Conservation (phyloP, 208 protist species). For the Leishmania aethiopica region DNA sequence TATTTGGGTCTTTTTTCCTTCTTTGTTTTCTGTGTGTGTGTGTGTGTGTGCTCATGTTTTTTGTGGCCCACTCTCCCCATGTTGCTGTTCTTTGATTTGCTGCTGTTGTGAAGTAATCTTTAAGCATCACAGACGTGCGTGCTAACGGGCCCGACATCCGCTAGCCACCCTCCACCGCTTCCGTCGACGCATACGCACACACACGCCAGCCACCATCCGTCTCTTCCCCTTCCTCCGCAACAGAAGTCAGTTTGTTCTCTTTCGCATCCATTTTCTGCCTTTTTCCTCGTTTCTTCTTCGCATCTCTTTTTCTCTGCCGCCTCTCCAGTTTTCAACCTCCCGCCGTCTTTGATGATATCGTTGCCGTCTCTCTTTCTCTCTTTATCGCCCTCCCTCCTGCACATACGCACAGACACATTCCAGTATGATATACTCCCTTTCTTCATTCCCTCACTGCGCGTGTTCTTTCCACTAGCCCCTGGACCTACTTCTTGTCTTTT, state of each 20-base stretch:
- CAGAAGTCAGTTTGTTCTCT: not conserved
- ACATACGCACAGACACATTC: not conserved
- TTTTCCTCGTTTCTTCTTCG: not conserved
- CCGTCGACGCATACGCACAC: not conserved
- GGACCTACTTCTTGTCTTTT: not conserved
- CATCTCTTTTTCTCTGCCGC: not conserved
- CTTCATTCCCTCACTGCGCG: not conserved
- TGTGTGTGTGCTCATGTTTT: not conserved
- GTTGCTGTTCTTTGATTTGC: not conserved
- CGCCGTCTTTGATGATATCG: not conserved
- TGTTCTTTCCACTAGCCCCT: constrained; percentile 1
- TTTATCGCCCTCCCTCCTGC: not conserved
- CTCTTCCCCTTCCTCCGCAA: not conserved
- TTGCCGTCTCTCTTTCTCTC: not conserved
- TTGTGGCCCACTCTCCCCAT: not conserved
- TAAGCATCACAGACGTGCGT: not conserved
- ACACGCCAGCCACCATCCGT: not conserved
- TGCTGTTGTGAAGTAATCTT: not conserved
- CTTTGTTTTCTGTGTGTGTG: not conserved
- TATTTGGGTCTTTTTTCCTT: not conserved
- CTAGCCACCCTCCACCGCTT: not conserved
- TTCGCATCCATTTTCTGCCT: not conserved
- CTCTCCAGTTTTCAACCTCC: not conserved
- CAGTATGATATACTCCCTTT: not conserved
- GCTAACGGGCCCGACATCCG: not conserved